Evolutionary conservation across 352 stramenopile genomes (phyloP), one percentile per base, ranked within the genome.

Genomic region (Phytophthora citrophthora): DNA sequence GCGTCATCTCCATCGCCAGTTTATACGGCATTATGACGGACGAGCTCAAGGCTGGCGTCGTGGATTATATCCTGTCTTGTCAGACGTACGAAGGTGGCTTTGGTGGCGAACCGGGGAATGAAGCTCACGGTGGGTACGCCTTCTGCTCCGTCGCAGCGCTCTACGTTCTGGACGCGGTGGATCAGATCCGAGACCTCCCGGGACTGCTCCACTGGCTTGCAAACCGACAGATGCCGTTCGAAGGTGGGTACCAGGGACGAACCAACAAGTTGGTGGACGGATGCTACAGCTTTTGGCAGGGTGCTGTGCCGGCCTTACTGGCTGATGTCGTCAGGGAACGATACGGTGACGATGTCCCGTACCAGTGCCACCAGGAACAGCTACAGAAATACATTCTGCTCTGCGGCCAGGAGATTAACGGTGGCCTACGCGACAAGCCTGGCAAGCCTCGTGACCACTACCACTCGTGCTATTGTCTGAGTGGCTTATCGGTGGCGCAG

Each of bases 221-320:
- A 38, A 85, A 93, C 55, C 79, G 96, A 13, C 97, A 99, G 77
- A 98, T 98, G 91, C 69, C 76, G 16, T 97, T 94, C 50, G 92
- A 98, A 82, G 91, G 91, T 6, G 91, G 90, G 0, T 95, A 93
- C 75, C 87, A 95, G 50, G 98, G 98, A 29, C 89, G 98, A 20
- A 98, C 95, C 6, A 99, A 99, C 83, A 99, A 99, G 71, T 79
- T 99, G 4, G 98, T 99, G 10, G 98, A 99, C 70, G 97, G 96
- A 0, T 99, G 98, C 79, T 99, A 99, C 74, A 99, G 93, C n/a
- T 99, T 99, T 76, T 99, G 97, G 97, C 94, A 99, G 66, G 97
- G 97, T 11, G 94, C 92, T 13, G 70, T 97, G 43, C 80, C 91
- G 4, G 91, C 89, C 6, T 68, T 98, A 20, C 63, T 98, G 6